Conservation (phyloP, 2,329 filamentous ascomycete genomes). For the Diaporthe sp. region DNA sequence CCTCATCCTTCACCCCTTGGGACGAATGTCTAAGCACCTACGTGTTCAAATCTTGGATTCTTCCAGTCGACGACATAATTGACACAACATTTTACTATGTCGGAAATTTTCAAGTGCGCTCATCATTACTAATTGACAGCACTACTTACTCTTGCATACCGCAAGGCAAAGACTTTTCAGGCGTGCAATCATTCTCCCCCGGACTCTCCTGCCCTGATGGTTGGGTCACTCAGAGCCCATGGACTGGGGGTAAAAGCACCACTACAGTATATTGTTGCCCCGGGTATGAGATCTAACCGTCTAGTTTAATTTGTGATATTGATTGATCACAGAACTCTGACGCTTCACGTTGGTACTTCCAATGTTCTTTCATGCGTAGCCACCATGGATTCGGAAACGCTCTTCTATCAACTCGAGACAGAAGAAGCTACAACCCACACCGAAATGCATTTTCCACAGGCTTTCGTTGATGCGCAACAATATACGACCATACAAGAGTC, state of each 20-base stretch:
- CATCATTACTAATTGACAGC: background rate
- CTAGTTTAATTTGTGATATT: background rate
- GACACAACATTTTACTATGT: background rate
- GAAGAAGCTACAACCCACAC: background rate
- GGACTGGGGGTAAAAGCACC: background rate
- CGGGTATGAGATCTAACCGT: background rate
- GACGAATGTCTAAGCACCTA: background rate
- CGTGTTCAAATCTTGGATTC: background rate
- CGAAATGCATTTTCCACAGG: background rate
- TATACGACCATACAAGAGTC: too few relatives aligned
- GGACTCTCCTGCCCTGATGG: background rate
- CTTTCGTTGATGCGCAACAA: too few relatives aligned
- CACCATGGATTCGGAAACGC: background rate
- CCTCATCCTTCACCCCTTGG: background rate
- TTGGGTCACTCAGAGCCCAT: background rate
- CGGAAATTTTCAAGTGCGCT: background rate
- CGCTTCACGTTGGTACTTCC: background rate
- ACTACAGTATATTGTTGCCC: background rate
- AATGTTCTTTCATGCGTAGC: background rate
- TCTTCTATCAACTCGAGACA: background rate
- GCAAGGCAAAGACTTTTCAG: background rate
- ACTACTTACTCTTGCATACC: background rate
- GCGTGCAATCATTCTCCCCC: background rate
- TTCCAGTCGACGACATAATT: fast-evolving
- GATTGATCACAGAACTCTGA: background rate